A percentile compares a stretch with the other conserved stretches of the same genome.
phyloP scores from a whole-genome alignment of 2,329 filamentous ascomycete genomes.

The Aspergillus ochraceus region DNA sequence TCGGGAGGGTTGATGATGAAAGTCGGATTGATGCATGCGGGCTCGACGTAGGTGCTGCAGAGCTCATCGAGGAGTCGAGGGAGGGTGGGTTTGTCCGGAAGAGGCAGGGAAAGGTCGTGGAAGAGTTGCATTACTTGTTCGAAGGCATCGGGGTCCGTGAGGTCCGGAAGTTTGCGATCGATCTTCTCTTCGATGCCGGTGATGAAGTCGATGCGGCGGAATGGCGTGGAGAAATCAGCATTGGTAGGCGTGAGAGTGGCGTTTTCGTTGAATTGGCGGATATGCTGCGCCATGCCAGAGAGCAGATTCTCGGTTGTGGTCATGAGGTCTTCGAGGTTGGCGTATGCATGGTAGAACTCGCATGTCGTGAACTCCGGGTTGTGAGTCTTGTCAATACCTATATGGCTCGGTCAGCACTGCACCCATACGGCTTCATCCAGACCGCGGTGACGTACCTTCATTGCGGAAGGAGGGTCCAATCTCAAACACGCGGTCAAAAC shows the following conservation, averaged over 20 bases:
- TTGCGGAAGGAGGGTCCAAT: constrained; percentile 92
- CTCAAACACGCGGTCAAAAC: constrained; percentile 86
- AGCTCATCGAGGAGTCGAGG: constrained; percentile 80
- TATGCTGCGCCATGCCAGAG: constrained; percentile 56
- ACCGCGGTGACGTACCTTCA: constrained; percentile 59
- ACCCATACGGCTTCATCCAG: neutral
- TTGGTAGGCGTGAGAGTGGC: constrained; percentile 50
- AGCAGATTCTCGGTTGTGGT: constrained; percentile 72
- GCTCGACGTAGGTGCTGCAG: constrained; percentile 74
- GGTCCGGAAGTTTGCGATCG: constrained; percentile 64
- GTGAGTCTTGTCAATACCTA: constrained; percentile 76
- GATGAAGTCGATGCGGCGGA: constrained; percentile 75
- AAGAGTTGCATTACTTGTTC: constrained; percentile 60
- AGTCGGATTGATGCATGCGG: constrained; percentile 68
- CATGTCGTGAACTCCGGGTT: constrained; percentile 98
- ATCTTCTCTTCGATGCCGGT: constrained; percentile 72
- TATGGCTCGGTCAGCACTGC: constrained; percentile 7
- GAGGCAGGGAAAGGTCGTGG: constrained; percentile 46
- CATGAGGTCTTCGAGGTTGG: constrained; percentile 74
- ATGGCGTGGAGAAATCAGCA: constrained; percentile 59
- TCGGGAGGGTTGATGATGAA: constrained; percentile 90
- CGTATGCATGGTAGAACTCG: constrained; percentile 91
- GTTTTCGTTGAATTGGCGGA: constrained; percentile 45
- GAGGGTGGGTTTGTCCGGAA: constrained; percentile 57
- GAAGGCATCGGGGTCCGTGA: constrained; percentile 56